Evolutionary conservation across 805 yeast genomes (phyloP), one percentile per base, ranked within the genome.

Genomic region (Nematodospora valgi): DNA sequence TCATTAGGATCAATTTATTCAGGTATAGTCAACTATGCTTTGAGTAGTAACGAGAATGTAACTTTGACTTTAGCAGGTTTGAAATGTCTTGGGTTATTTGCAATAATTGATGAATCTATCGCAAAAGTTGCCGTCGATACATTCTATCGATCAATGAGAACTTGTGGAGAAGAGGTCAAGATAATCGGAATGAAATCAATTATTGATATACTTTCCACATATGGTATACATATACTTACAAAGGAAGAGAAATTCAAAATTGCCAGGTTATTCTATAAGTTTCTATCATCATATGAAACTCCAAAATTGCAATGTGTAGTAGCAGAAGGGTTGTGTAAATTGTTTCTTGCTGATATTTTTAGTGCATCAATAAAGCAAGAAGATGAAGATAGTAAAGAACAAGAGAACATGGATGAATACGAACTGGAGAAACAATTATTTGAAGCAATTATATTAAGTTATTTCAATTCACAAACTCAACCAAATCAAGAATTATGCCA

Each of bases 291-390:
- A 44, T 64, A 64, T 38, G 72, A 72, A 4, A 63, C 74, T 45
- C 85, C 85, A 1, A 74, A 72, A 18, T 70, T 87, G 13, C 96
- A 86, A 54, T 80, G 91, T 0, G 69, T 78, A 1, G 83, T 91
- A 7, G 95, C 91, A 0, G 95, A 86, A 50, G 94, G 95, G 0
- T 62, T 89, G 17, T 85, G 89, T 49, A 89, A 91, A 60, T 62
- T 91, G 33, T 78, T 81, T 47, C 65, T 93, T 35, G 83, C 91
- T 11, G 94, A 84, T 44, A 72, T 85, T 14, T 70, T 88, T 37
- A 72, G 68, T 38, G 86, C 81, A 38, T 38, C 45, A 13, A 40
- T 38, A 11, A 46, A 30, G 4, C 45, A 42, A 3, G 48, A 42
- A 13, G 46, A 49, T 5, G 58, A 49, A 20, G 32, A 42, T 5